A percentile compares a stretch with the other conserved stretches of the same genome.
Conservation (phyloP, 768 basidiomycete species). For the Boletus rex-veris region DNA sequence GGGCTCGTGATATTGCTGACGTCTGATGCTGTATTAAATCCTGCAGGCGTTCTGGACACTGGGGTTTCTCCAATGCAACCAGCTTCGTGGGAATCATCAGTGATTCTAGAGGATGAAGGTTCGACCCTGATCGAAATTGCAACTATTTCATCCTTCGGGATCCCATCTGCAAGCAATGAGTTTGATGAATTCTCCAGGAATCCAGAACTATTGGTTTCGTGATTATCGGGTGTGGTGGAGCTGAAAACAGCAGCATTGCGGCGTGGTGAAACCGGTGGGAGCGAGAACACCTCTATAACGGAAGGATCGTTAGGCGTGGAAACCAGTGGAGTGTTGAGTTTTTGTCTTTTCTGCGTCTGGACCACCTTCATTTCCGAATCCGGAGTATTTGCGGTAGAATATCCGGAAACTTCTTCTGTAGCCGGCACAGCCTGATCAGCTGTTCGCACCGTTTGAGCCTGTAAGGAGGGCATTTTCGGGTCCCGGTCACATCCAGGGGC, state of each 20-base stretch:
- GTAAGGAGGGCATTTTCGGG: not conserved
- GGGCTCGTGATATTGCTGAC: conserved; percentile 24
- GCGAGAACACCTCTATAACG: not conserved
- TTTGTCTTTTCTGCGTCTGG: not conserved
- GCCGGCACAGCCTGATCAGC: conserved; percentile 3
- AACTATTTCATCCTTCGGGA: not conserved
- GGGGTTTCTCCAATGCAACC: not conserved
- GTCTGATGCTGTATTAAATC: conserved; percentile 4
- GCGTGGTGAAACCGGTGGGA: not conserved
- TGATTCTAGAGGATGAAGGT: not conserved
- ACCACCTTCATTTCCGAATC: not conserved
- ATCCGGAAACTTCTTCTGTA: not conserved
- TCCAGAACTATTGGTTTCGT: not conserved
- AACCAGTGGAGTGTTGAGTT: not conserved
- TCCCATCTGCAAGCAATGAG: not conserved
- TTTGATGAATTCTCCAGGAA: not conserved
- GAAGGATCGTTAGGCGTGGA: not conserved
- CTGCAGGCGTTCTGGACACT: conserved; percentile 6
- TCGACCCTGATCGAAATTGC: not conserved
- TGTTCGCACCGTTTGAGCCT: not conserved
- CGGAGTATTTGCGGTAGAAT: not conserved
- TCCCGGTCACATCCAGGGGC: not conserved
- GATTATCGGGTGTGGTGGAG: conserved; percentile 11
- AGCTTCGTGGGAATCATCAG: not conserved
- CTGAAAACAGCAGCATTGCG: not conserved